Conservation (phyloP, 2,329 filamentous ascomycete species). For the Apiospora hydei region DNA sequence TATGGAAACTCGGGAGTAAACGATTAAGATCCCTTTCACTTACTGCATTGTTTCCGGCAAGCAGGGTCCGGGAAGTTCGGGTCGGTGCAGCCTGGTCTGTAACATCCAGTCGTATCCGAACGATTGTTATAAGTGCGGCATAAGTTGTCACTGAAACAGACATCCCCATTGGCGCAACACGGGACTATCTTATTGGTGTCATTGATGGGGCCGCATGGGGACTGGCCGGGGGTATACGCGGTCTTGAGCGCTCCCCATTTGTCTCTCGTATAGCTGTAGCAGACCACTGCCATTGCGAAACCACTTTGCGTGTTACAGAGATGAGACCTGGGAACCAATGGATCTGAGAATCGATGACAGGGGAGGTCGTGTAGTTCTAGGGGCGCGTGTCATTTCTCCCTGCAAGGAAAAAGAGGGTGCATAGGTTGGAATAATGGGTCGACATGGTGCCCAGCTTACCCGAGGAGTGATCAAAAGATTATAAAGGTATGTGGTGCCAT, state of each 20-base stretch:
- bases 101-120: neutral
- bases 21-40: neutral
- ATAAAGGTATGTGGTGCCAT: too few species aligned
- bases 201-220: neutral
- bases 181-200: neutral
- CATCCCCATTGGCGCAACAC: neutral
- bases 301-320: too few species aligned
- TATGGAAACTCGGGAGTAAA: neutral
- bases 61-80: neutral
- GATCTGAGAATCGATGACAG: too few species aligned
- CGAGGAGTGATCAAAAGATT: too few species aligned
- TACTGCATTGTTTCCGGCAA: neutral
- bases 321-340: too few species aligned
- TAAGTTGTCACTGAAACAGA: neutral
- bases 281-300: neutral
- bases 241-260: neutral
- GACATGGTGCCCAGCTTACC: too few species aligned
- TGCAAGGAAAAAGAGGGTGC: too few species aligned
- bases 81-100: neutral
- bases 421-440: too few species aligned
- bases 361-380: too few species aligned
- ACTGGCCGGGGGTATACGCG: neutral
- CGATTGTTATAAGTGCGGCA: neutral
- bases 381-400: too few species aligned
- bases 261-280: neutral